Evolutionary conservation across 2,329 filamentous ascomycete species (phyloP).

Genomic region (Aplosporella prunicola): DNA sequence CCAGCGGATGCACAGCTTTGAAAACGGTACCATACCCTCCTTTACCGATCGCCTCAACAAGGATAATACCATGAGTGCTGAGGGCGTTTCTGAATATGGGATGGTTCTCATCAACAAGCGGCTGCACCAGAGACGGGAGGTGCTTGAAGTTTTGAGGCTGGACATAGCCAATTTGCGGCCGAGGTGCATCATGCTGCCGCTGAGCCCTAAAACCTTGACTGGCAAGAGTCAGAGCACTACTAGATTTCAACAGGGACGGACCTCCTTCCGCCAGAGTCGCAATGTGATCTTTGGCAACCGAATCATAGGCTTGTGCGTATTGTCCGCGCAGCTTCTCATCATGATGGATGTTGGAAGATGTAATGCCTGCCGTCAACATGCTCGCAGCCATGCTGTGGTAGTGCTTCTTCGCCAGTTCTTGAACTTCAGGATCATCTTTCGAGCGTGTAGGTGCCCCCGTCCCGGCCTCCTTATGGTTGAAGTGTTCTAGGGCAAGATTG

Average conservation of each 20-base stretch:
- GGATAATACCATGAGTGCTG: background rate
- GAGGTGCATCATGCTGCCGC: too few relatives aligned
- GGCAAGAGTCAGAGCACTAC: too few relatives aligned
- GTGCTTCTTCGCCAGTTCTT: slow-evolving; percentile 26
- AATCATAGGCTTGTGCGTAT: slow-evolving; percentile 4
- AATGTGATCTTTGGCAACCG: background rate
- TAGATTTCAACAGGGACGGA: too few relatives aligned
- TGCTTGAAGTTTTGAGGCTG: too few relatives aligned
- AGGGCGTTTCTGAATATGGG: background rate
- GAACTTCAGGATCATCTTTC: slow-evolving; percentile 27
- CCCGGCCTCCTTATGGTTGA: slow-evolving; percentile 19
- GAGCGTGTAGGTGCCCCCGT: slow-evolving; percentile 7
- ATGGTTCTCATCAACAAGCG: background rate
- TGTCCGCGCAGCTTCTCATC: slow-evolving; percentile 6
- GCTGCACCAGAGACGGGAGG: background rate
- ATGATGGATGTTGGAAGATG: background rate
- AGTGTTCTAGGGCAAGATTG: slow-evolving; percentile 28
- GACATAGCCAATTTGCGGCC: too few relatives aligned
- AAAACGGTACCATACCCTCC: slow-evolving; percentile 59
- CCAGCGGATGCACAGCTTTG: slow-evolving; percentile 51
- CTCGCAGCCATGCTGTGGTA: slow-evolving; percentile 28
- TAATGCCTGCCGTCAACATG: background rate
- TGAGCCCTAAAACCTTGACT: too few relatives aligned
- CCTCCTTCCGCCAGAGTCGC: too few relatives aligned
- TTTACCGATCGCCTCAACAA: slow-evolving; percentile 49